Percentiles rank a stretch among this genome's conserved stretches.
Conservation (phyloP, 2,329 filamentous ascomycete species). For the Periconia sp. region DNA sequence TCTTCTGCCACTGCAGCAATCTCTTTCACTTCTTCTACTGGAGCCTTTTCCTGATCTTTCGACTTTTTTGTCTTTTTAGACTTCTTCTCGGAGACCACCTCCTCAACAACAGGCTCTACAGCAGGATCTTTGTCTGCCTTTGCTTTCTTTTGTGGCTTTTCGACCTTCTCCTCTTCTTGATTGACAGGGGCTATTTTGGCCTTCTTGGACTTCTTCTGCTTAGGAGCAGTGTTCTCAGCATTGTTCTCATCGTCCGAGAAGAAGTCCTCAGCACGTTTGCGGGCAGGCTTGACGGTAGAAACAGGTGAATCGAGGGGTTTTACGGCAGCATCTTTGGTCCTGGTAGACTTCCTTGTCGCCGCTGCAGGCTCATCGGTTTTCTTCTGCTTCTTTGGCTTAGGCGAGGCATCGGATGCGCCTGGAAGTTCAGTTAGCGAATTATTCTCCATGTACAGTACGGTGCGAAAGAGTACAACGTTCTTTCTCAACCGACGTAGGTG, state of each 20-base stretch:
- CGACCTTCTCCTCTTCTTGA: slow-evolving; percentile 1
- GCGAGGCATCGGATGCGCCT: slow-evolving; percentile 37
- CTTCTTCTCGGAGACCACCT: slow-evolving; percentile 12
- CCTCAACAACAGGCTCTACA: not conserved
- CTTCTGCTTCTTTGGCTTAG: slow-evolving; percentile 43
- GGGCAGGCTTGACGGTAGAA: slow-evolving; percentile 26
- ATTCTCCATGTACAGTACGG: not conserved
- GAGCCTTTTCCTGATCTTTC: slow-evolving; percentile 21
- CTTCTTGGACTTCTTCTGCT: slow-evolving; percentile 3
- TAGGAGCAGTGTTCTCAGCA: slow-evolving; percentile 10
- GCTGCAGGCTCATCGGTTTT: slow-evolving; percentile 32
- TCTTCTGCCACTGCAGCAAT: slow-evolving; percentile 13
- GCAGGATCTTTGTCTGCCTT: slow-evolving; percentile 7
- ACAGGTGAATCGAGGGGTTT: slow-evolving; percentile 19
- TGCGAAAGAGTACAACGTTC: too few relatives aligned
- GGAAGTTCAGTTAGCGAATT: slow-evolving; percentile 12
- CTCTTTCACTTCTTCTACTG: slow-evolving; percentile 19
- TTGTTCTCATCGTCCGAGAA: slow-evolving; percentile 29
- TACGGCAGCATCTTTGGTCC: slow-evolving; percentile 23
- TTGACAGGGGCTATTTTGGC: slow-evolving; percentile 39
- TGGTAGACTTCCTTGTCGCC: slow-evolving; percentile 20
- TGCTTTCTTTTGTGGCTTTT: slow-evolving; percentile 11
- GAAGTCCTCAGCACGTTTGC: slow-evolving; percentile 42
- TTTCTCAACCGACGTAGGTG: not conserved
- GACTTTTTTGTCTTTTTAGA: slow-evolving; percentile 24